Evolutionary conservation across 2,329 filamentous ascomycete species (phyloP).

Genomic region (Sporothrix dimorphospora): DNA sequence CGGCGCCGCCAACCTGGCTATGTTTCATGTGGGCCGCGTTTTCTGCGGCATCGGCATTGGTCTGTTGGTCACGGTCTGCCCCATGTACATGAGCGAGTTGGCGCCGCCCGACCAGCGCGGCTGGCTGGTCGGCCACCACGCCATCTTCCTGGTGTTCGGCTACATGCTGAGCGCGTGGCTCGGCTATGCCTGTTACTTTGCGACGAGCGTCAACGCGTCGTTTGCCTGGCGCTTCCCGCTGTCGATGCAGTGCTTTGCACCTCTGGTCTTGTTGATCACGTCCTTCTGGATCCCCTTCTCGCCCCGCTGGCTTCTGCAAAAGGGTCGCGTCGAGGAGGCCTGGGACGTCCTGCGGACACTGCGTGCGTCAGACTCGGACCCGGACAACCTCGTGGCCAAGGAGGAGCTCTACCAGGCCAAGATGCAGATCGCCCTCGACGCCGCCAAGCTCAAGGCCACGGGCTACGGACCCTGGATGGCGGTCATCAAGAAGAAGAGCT

Average conservation of each 20-base stretch:
- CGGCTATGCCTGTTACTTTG: constrained; percentile 50
- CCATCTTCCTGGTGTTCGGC: constrained; percentile 52
- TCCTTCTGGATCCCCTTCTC: constrained; percentile 50
- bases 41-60: constrained; percentile 48
- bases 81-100: constrained; percentile 51
- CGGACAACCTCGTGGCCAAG: constrained; percentile 46
- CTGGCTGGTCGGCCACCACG: constrained; percentile 51
- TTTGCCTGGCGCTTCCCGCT: constrained; percentile 53
- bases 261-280: constrained; percentile 43
- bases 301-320: constrained; percentile 54
- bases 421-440: constrained; percentile 50
- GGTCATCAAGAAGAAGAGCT: constrained; percentile 51
- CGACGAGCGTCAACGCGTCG: constrained; percentile 38
- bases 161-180: constrained; percentile 51
- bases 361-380: constrained; percentile 44
- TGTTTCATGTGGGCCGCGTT: constrained; percentile 50
- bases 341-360: constrained; percentile 47
- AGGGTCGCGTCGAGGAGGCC: constrained; percentile 51
- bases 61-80: constrained; percentile 48
- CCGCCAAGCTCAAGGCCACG: constrained; percentile 45
- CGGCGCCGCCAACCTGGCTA: constrained; percentile 49
- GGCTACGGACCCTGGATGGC: constrained; percentile 50
- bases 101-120: constrained; percentile 46
- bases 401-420: constrained; percentile 53
- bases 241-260: constrained; percentile 44